Evolutionary conservation across 2,329 filamentous ascomycete genomes (phyloP).

Genomic region (Lecanicillium sp.): DNA sequence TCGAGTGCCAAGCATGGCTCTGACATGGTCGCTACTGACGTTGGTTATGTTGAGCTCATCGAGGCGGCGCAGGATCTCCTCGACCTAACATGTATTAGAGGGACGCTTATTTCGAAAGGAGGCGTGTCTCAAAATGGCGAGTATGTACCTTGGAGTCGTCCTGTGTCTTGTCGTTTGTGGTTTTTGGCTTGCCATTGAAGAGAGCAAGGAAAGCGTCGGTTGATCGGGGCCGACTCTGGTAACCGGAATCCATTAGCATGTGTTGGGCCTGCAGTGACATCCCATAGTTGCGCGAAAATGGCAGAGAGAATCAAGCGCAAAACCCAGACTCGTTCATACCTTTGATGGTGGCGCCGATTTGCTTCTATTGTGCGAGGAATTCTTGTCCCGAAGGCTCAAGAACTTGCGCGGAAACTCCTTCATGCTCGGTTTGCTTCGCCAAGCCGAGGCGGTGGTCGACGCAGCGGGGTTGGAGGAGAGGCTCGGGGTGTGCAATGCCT

Average conservation of each 20-base stretch:
- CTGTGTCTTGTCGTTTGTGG: conserved; percentile 47
- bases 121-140: not conserved
- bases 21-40: conserved; percentile 52
- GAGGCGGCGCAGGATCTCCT: conserved; percentile 33
- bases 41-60: conserved; percentile 40
- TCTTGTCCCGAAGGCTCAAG: conserved; percentile 64
- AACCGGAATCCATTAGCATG: conserved; percentile 13
- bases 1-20: conserved; percentile 50
- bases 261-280: no score
- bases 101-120: not conserved
- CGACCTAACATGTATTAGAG: conserved; percentile 29
- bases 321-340: conserved; percentile 2
- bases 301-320: no score
- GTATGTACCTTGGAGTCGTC: conserved; percentile 31
- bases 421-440: conserved; percentile 33
- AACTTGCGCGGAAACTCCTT: conserved; percentile 58
- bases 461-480: no score
- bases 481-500: conserved; percentile 18
- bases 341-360: conserved; percentile 49
- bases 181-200: conserved; percentile 59
- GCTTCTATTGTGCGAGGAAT: conserved; percentile 45
- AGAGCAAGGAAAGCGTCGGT: conserved; percentile 56
- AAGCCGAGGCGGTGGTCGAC: not conserved
- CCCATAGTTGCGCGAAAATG: no score
- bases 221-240: conserved; percentile 46